Percentiles rank a stretch among this genome's conserved stretches.
phyloP scores from a whole-genome alignment of 345 rosid species.

The Camelina laxa region DNA sequence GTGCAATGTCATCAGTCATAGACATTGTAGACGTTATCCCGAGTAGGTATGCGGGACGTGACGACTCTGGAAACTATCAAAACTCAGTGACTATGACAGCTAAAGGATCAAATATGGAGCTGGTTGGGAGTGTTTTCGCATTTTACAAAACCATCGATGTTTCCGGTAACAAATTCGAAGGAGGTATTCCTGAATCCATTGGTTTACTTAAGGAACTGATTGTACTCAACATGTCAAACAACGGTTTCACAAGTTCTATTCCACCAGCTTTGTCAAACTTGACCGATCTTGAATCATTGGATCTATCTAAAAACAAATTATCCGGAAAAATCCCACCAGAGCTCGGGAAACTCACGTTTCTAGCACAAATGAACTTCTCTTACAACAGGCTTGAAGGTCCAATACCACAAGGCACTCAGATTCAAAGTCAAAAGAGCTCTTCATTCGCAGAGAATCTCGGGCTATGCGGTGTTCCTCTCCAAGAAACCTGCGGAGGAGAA shows the following conservation, averaged over 20 bases:
- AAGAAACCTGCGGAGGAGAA: neutral
- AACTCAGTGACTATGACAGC: neutral
- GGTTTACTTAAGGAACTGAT: neutral
- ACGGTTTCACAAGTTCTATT: conserved; percentile 16
- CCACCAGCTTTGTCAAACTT: neutral
- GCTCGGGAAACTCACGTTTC: conserved; percentile 24
- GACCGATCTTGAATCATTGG: conserved; percentile 23
- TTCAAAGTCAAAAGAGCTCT: conserved; percentile 27
- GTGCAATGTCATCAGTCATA: neutral
- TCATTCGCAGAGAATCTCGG: conserved; percentile 4
- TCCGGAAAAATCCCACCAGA: conserved; percentile 23
- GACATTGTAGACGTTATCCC: neutral
- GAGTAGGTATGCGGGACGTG: too few species aligned
- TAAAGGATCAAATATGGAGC: conserved; percentile 26
- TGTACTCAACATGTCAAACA: conserved; percentile 31
- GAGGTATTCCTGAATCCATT: conserved; percentile 8
- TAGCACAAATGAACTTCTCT: conserved; percentile 22
- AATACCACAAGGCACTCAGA: conserved; percentile 37
- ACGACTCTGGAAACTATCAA: neutral
- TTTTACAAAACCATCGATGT: conserved; percentile 23
- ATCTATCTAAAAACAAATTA: conserved; percentile 19
- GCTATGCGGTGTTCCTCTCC: conserved; percentile 29
- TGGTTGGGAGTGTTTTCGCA: conserved; percentile 1
- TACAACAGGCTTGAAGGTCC: conserved; percentile 31
- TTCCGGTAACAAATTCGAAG: conserved; percentile 14